A percentile compares a stretch with the other conserved stretches of the same genome.
These are phyloP conservation scores for Chaetomium strumarium DNA, from an alignment of 2,329 filamentous ascomycete species.

Conservation along the genomic window DNA sequence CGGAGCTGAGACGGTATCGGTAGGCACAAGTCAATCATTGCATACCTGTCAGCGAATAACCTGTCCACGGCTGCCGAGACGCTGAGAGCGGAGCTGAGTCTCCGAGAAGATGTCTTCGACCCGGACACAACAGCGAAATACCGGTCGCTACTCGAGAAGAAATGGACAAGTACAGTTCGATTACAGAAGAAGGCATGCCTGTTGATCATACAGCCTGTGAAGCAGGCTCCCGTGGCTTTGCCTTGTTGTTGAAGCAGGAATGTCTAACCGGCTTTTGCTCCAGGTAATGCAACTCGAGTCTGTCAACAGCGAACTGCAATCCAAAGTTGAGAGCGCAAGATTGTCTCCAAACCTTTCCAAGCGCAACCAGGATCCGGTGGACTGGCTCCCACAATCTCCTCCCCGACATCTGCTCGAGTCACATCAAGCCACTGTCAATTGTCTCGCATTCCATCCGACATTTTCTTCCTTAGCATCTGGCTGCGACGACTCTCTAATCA, in stretches of 20 bases:
- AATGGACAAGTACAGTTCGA: too few relatives aligned
- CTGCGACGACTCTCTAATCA: background rate
- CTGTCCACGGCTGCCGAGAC: too few relatives aligned
- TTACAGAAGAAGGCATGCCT: too few relatives aligned
- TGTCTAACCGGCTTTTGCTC: background rate
- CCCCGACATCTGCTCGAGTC: conserved; percentile 76
- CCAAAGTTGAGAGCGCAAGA: conserved; percentile 77
- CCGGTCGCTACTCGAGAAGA: too few relatives aligned
- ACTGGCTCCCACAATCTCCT: conserved; percentile 80
- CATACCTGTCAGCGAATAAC: too few relatives aligned
- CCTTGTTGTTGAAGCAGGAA: background rate
- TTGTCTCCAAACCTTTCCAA: conserved; percentile 50
- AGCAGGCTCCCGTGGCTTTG: too few relatives aligned
- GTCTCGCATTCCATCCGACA: conserved; percentile 88
- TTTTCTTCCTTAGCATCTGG: conserved; percentile 87
- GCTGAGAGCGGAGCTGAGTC: too few relatives aligned
- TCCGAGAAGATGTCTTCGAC: too few relatives aligned
- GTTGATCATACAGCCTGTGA: too few relatives aligned
- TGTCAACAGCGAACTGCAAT: conserved; percentile 64
- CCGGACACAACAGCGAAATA: too few relatives aligned
- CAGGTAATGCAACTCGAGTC: conserved; percentile 91
- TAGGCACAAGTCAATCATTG: too few relatives aligned
- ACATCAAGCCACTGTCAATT: conserved; percentile 76
- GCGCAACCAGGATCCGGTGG: conserved; percentile 73
- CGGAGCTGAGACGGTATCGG: too few relatives aligned